phyloP scores from a whole-genome alignment of 768 basidiomycete species.

The Phylloporus sp. region DNA sequence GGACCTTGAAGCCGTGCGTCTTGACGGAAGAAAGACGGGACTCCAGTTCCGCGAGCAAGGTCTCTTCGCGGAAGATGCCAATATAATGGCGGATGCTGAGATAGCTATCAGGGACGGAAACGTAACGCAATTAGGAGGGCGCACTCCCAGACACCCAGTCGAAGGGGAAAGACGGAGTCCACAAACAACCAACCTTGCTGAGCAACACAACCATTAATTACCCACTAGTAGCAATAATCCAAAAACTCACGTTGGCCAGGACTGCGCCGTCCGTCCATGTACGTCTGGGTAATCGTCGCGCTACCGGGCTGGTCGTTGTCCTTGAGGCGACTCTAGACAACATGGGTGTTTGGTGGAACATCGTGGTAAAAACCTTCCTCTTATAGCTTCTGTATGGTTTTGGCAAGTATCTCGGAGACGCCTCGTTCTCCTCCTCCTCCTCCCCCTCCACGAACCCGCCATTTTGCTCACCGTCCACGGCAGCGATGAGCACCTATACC shows the following conservation, averaged over 20 bases:
- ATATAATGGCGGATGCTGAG: conserved; percentile 61
- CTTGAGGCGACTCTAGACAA: conserved; percentile 7
- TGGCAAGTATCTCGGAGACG: conserved; percentile 11
- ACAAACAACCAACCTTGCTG: conserved; percentile 64
- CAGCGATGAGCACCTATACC: conserved; percentile 30
- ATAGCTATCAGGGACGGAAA: conserved; percentile 4
- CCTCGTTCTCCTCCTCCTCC: conserved; percentile 23
- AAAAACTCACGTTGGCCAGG: conserved; percentile 18
- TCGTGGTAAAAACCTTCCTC: conserved; percentile 13
- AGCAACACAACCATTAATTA: conserved; percentile 9
- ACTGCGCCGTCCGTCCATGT: conserved; percentile 8
- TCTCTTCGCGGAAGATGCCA: conserved; percentile 56
- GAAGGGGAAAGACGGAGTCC: conserved; percentile 76
- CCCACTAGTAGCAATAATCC: conserved; percentile 9
- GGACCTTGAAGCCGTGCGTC: conserved; percentile 55
- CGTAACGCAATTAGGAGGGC: conserved; percentile 23
- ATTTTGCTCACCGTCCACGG: conserved; percentile 14
- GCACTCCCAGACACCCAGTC: conserved; percentile 70
- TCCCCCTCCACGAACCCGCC: conserved; percentile 15
- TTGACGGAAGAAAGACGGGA: conserved; percentile 49
- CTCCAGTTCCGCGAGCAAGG: conserved; percentile 47
- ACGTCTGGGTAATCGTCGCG: conserved; percentile 1
- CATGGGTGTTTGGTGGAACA: conserved; percentile 10
- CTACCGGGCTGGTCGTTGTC: not conserved
- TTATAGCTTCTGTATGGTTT: conserved; percentile 2